Percentiles rank a stretch among this genome's conserved stretches.
These are phyloP conservation scores for Coleophoma cylindrospora DNA, from an alignment of 2,329 filamentous ascomycete genomes.

Conservation along the genomic window DNA sequence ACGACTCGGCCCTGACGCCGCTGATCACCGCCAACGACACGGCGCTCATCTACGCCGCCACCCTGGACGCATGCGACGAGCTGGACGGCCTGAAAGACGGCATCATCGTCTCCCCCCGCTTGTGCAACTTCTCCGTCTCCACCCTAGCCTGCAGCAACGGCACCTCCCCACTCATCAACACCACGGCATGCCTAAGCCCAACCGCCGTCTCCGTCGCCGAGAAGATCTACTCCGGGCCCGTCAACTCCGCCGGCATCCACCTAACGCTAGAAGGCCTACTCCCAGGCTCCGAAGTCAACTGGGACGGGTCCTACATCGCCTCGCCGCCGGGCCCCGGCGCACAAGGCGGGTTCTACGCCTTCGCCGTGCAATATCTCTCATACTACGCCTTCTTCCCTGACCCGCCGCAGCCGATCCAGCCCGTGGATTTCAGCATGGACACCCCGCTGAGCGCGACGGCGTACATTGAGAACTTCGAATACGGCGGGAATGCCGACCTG, in stretches of 20 bases:
- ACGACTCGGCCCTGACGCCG: neutral
- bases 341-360: neutral
- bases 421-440: neutral
- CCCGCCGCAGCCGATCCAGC: neutral
- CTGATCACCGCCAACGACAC: conserved; percentile 22
- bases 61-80: conserved; percentile 41
- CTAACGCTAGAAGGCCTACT: neutral
- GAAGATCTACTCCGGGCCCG: neutral
- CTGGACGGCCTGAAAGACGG: conserved; percentile 42
- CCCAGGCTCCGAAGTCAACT: neutral
- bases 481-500: neutral
- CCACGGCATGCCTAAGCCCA: neutral
- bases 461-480: neutral
- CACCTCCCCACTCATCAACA: neutral
- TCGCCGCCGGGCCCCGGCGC: neutral
- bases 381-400: conserved; percentile 1
- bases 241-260: neutral
- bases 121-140: conserved; percentile 17
- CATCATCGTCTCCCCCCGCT: conserved; percentile 30
- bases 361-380: neutral
- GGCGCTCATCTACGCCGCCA: conserved; percentile 27
- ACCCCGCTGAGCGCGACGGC: neutral
- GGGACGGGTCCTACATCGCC: neutral
- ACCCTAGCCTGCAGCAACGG: neutral
- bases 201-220: neutral